phyloP scores from a whole-genome alignment of 441 rosid species.

The Mallotus japonicus region DNA sequence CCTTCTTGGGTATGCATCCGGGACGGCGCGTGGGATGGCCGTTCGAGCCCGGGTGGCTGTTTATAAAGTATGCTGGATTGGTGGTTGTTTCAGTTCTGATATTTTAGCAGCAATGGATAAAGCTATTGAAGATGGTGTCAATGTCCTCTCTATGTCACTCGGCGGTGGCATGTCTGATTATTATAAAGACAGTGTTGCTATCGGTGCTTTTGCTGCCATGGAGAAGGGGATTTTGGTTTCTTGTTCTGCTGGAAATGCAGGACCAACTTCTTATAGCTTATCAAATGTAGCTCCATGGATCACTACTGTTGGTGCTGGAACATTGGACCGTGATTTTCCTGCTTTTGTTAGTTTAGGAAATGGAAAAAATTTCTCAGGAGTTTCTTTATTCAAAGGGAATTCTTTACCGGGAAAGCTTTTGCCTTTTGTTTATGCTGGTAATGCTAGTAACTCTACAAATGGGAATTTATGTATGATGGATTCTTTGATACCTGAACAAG shows the following conservation, averaged over 20 bases:
- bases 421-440: constrained; percentile 58
- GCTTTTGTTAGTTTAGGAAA: constrained; percentile 62
- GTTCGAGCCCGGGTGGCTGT: constrained; percentile 67
- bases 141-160: constrained; percentile 69
- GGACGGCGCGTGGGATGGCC: constrained; percentile 84
- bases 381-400: constrained; percentile 62
- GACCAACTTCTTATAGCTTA: constrained; percentile 54
- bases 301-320: constrained; percentile 84
- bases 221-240: constrained; percentile 78
- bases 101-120: constrained; percentile 74
- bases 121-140: constrained; percentile 74
- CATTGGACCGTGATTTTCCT: constrained; percentile 82
- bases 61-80: constrained; percentile 86
- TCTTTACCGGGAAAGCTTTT: constrained; percentile 53
- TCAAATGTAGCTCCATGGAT: constrained; percentile 95
- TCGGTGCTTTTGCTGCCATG: constrained; percentile 76
- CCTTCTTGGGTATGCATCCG: constrained; percentile 66
- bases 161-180: constrained; percentile 69
- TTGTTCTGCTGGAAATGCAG: constrained; percentile 84
- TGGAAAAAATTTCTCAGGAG: constrained; percentile 46
- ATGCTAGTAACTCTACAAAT: constrained; percentile 43
- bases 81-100: constrained; percentile 78
- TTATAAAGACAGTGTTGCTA: constrained; percentile 64
- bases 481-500: constrained; percentile 53
- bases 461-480: constrained; percentile 66